Evolutionary conservation across 106 monocot genomes (phyloP), one percentile per base, ranked within the genome.

Genomic region (Triglochin maritima): DNA sequence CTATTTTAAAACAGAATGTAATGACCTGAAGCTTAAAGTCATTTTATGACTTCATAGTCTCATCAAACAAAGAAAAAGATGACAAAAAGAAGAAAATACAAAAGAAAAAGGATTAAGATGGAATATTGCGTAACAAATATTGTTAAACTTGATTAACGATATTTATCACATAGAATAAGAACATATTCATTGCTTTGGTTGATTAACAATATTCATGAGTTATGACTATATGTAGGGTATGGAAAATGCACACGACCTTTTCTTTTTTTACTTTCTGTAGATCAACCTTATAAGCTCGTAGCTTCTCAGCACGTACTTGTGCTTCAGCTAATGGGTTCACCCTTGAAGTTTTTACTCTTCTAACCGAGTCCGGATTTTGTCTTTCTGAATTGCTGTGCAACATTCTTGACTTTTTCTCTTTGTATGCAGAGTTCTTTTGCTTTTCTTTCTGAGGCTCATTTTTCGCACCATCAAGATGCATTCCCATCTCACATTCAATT

Each of bases 191-290:
- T 9, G 55, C 13, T 29, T 29, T 55, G 55, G 55, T 55, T 9
- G 55, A 55, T 55, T 12, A 12, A 10, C 8, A 9, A 6, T 59
- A 41, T 17, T 29, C 3, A 7, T 59, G 15, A 16, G 4, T 13
- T 14, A 17, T 63, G 7, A 41, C 7, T 2, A 15, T 17, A 14
- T 44, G 62, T 3, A 60, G 13, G 6, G 43, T 46, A 42, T 17
- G 5, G 15, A 3, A 52, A 5, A 61, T 44, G 57, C 49, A 51
- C 47, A 60, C 45, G 77, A 92, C 98, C 88, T 79, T 81, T 61
- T 86, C 84, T 77, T 98, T 92, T 72, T 89, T 98, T 49, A 49
- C 66, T 69, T 92, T 98, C 67, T 92, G 91, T 59, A 98, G 85
- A 82, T 98, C 88, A 64, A 80, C 86, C 78, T 98, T 98, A 71